phyloP scores from a whole-genome alignment of 108 stramenopile species.

The Phaeodactylum tricornutum region DNA sequence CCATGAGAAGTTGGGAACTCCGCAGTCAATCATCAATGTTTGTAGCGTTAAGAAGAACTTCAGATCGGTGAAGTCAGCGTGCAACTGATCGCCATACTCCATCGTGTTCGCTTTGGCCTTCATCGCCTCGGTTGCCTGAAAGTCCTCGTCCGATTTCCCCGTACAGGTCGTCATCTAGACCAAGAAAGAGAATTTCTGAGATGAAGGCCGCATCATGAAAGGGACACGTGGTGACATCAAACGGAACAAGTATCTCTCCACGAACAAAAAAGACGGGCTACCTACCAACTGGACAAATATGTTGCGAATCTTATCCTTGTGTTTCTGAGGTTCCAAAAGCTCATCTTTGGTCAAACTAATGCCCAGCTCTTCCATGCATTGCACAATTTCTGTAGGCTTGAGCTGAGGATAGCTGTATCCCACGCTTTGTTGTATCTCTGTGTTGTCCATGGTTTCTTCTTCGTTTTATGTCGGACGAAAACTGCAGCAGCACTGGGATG shows the following conservation, averaged over 20 bases:
- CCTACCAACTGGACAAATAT: slow-evolving; percentile 56
- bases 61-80: slow-evolving; percentile 71
- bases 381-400: slow-evolving; percentile 68
- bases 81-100: slow-evolving; percentile 84
- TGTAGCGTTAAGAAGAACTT: slow-evolving; percentile 64
- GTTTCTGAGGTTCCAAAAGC: slow-evolving; percentile 65
- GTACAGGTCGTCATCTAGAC: slow-evolving; percentile 39
- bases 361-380: slow-evolving; percentile 72
- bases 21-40: slow-evolving; percentile 80
- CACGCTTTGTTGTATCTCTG: too few relatives aligned
- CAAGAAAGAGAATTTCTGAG: background rate
- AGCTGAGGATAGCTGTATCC: slow-evolving; percentile 69
- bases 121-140: slow-evolving; percentile 11
- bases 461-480: too few relatives aligned
- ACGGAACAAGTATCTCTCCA: too few relatives aligned
- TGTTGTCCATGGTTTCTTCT: too few relatives aligned
- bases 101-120: background rate
- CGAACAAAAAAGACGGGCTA: too few relatives aligned
- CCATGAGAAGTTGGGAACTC: slow-evolving; percentile 82
- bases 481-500: too few relatives aligned
- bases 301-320: slow-evolving; percentile 71
- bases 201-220: too few relatives aligned
- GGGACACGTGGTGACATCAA: too few relatives aligned
- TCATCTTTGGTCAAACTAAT: slow-evolving; percentile 69
- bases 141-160: slow-evolving; percentile 41